phyloP scores from a whole-genome alignment of 495 filamentous ascomycete genomes.

The Lindgomyces ingoldianus region DNA sequence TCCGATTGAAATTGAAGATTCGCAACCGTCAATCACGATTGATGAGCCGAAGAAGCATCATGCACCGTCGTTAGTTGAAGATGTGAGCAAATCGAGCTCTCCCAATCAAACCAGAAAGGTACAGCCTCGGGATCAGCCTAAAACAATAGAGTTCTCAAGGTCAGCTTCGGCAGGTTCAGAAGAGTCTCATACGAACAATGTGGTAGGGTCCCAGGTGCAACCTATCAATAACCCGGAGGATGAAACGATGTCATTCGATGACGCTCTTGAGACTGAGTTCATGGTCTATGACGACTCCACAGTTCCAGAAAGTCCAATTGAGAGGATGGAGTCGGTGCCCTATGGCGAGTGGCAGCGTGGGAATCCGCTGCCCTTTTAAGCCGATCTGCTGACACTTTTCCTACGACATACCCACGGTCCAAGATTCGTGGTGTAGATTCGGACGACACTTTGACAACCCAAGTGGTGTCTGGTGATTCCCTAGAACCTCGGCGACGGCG shows the following conservation, averaged over 20 bases:
- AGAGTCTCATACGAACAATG: not conserved
- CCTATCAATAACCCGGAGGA: not conserved
- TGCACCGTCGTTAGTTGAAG: not conserved
- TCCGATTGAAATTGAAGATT: constrained; percentile 30
- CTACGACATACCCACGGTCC: no score
- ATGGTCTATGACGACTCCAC: not conserved
- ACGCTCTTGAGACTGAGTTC: not conserved
- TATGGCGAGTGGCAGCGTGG: not conserved
- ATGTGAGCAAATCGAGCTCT: not conserved
- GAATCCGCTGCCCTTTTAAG: not conserved
- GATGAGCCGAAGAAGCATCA: not conserved
- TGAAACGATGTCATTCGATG: not conserved
- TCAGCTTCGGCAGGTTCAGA: not conserved
- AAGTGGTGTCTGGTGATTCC: no score
- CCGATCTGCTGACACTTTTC: no score
- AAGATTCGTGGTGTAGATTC: no score
- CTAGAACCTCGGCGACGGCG: no score
- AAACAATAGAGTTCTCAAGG: not conserved
- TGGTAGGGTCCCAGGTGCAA: no score
- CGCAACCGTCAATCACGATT: constrained; percentile 2
- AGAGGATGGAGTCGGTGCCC: not conserved
- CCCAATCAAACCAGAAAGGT: not conserved
- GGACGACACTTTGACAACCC: no score
- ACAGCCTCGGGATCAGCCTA: not conserved
- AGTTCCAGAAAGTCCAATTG: not conserved